Evolutionary conservation across 768 basidiomycete species (phyloP), one percentile per base, ranked within the genome.

Genomic region (Roridomyces roridus): DNA sequence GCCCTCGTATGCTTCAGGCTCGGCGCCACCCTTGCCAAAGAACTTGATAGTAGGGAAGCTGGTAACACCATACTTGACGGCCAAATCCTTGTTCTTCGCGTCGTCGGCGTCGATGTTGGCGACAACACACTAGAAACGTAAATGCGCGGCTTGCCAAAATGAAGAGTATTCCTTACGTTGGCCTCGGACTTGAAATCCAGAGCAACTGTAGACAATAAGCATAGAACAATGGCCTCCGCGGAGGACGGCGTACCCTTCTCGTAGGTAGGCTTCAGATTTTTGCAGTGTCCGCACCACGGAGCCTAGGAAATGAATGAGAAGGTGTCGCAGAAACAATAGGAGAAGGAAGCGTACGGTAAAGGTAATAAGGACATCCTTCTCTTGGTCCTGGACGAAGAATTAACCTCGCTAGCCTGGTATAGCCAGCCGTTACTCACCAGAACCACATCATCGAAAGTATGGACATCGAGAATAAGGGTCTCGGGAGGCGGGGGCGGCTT

Each of bases 31-130:
- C 63, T 87, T 88, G 61, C 91, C 81, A 86, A 94, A 97, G 80
- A 96, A 96, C 72, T 94, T 96, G 79, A 99, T 85, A 18, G 96
- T 98, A 0, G 97, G 97, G 85, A 86, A 99, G 56, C 88, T 85
- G 18, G 72, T 66, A 53, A 99, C 83, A 6, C 79, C 90, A 67
- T 95, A 95, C 69, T 85, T 83, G 34, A 69, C 60, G 9, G 88
- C 86, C 48, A 97, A 72, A 20, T 80, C 83, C 64, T 82, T 81
- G 80, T 97, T 96, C 70, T 79, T 79, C 58, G 86, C 80, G 35
- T 91, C 90, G 70, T 98, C 94, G 20, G 90, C 94, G 72, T 98
- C 88, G 57, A 98, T 74, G 72, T 96, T 94, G 25, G 94, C 95
- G 51, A 99, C 85, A 51, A 96, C 74, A 68, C 93, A 95, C 92